phyloP scores from a whole-genome alignment of 768 basidiomycete genomes.

The Lactarius pseudohatsudake region DNA sequence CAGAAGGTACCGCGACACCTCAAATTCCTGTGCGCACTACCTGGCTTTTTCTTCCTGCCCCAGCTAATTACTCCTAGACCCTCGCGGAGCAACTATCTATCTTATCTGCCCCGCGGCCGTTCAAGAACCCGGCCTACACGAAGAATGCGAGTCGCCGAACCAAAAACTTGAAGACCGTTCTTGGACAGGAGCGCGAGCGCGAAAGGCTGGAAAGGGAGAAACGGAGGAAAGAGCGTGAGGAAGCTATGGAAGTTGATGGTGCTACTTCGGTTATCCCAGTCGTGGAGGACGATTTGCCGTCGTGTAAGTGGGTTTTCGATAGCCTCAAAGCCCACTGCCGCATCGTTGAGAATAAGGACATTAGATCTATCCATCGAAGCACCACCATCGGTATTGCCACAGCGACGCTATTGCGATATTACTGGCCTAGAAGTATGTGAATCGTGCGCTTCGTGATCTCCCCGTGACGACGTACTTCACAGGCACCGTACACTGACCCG shows the following conservation, averaged over 20 bases:
- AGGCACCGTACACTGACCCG: slow-evolving; percentile 86
- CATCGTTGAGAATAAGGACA: not conserved
- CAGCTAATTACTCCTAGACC: slow-evolving; percentile 43
- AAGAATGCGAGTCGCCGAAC: slow-evolving; percentile 72
- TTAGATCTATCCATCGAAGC: slow-evolving; percentile 81
- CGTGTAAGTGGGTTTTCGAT: slow-evolving; percentile 50
- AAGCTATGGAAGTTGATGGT: slow-evolving; percentile 59
- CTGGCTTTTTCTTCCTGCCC: not conserved
- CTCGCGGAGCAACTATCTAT: slow-evolving; percentile 76
- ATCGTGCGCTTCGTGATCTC: not conserved
- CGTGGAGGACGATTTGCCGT: slow-evolving; percentile 63
- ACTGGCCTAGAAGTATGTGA: slow-evolving; percentile 71
- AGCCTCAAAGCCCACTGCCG: not conserved
- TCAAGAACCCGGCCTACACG: slow-evolving; percentile 71
- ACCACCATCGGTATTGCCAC: slow-evolving; percentile 77
- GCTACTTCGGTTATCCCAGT: slow-evolving; percentile 31
- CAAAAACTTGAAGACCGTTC: slow-evolving; percentile 77
- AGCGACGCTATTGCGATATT: slow-evolving; percentile 79
- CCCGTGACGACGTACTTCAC: not conserved
- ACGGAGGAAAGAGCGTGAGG: slow-evolving; percentile 48
- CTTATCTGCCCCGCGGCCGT: slow-evolving; percentile 65
- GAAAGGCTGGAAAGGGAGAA: slow-evolving; percentile 68
- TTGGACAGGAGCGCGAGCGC: slow-evolving; percentile 76
- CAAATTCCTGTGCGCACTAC: slow-evolving; percentile 33
- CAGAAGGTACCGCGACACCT: slow-evolving; percentile 37